phyloP scores from a whole-genome alignment of 768 basidiomycete species.

The Amanita inopinata region DNA sequence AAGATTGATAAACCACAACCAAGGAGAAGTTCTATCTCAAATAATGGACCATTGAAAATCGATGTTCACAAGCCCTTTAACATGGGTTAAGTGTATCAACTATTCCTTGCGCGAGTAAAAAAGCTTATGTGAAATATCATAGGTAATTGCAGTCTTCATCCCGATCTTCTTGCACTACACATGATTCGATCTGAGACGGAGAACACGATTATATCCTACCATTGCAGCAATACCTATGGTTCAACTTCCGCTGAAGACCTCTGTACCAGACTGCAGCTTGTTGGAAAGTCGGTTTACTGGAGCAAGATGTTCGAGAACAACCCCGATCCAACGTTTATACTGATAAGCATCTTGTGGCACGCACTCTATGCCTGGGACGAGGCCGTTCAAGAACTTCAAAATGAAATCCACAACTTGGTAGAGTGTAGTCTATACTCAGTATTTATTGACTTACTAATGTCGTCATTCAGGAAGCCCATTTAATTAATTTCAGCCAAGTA shows the following conservation, averaged over 20 bases:
- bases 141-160: conserved; percentile 20
- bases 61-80: conserved; percentile 22
- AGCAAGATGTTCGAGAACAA: conserved; percentile 29
- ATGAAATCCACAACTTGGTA: conserved; percentile 39
- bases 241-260: conserved; percentile 33
- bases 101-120: neutral
- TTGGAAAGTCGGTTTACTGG: conserved; percentile 41
- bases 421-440: neutral
- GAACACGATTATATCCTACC: conserved; percentile 42
- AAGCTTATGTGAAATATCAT: conserved; percentile 15
- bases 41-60: conserved; percentile 15
- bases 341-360: conserved; percentile 48
- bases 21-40: neutral
- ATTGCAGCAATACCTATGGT: conserved; percentile 24
- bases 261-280: conserved; percentile 38
- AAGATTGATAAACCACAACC: neutral
- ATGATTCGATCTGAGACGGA: conserved; percentile 32
- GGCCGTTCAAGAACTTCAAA: conserved; percentile 41
- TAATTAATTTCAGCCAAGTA: conserved; percentile 31
- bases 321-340: conserved; percentile 44
- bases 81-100: neutral
- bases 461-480: conserved; percentile 33
- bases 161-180: conserved; percentile 40
- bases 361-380: conserved; percentile 57
- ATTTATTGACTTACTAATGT: neutral